Base-by-base conservation (phyloP, 441 rosid genomes). In the Gossypium davidsonii region DNA sequence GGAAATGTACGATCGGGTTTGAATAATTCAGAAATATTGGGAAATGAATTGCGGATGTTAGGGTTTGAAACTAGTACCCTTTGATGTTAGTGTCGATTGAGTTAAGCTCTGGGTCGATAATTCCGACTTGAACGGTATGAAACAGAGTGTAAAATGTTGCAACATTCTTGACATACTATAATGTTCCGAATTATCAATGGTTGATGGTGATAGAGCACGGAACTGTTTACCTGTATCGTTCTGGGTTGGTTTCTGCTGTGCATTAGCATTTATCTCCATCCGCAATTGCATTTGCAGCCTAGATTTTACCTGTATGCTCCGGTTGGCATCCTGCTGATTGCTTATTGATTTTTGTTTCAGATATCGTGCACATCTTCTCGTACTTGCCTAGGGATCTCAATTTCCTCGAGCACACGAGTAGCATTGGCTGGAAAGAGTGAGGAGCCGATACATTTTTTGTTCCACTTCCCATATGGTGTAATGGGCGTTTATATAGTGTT, bases 391-490 rank as follows among this genome's bases (percentile, higher is more conserved):
- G 91, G 82, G 92, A 92, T 82, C 81, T 94, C 69, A 94, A 94
- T 78, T 94, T 92, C 84, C 80, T 92, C 2, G 97, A 90, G 90
- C 97, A 94, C 82, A 85, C 93, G n/a, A 88, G 97, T 79, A 79
- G 83, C 70, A 84, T 94, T 70, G 95, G 92, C 20, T 94, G 92
- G 92, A 90, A 94, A 94, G 98, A 94, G 98, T 92, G 81, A 94
- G 91, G 77, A 53, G 74, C 73, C 70, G 20, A 12, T 46, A 68
- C 74, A n/a, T 70, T 48, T 59, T 79, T 59, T 74, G 28, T 49
- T 57, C 37, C 56, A 25, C 62, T 63, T 74, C 48, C 26, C 72
- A 11, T 14, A 6, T 18, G 7, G 12, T 9, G 7, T 39, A 8
- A 20, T 44, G 4, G 20, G 15, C 17, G 3, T 25, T 20, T 59